Conservation (phyloP, 208 protist genomes). For the Crithidia acanthocephali region DNA sequence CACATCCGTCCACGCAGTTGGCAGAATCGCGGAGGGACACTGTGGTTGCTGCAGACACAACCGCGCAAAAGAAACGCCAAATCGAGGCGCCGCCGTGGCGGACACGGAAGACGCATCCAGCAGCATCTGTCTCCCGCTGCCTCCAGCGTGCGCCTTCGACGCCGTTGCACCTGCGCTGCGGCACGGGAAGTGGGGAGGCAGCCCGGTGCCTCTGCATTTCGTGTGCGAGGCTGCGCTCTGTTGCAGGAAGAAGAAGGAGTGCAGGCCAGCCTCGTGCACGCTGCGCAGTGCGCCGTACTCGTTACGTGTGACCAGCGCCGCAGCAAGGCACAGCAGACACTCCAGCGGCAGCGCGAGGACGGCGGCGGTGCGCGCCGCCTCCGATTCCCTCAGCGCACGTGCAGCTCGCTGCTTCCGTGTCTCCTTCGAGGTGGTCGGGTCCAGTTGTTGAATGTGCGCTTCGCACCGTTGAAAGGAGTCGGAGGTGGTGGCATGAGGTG, state of each 20-base stretch:
- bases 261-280: conserved; percentile 22
- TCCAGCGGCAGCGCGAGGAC: conserved; percentile 27
- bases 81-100: conserved; percentile 6
- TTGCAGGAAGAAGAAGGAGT: conserved; percentile 40
- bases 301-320: conserved; percentile 30
- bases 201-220: not conserved
- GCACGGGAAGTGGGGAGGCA: not conserved
- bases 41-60: conserved; percentile 29
- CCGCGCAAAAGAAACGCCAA: conserved; percentile 26
- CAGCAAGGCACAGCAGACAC: conserved; percentile 29
- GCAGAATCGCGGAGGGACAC: conserved; percentile 15
- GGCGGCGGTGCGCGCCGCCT: not conserved
- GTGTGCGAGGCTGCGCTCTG: not conserved
- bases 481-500: not conserved
- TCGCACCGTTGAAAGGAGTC: conserved; percentile 4
- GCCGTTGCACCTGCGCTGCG: too few relatives aligned
- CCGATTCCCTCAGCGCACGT: not conserved
- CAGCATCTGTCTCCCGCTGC: too few relatives aligned
- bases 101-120: too few relatives aligned
- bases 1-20: conserved; percentile 21
- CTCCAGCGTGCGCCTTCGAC: not conserved
- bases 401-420: not conserved
- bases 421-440: too few relatives aligned
- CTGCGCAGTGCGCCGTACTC: conserved; percentile 33
- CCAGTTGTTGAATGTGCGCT: conserved; percentile 6